Percentiles rank a stretch among this genome's conserved stretches.
These are phyloP conservation scores for Piromyces finnis DNA, from an alignment of 192 early-diverging fungal genomes.

Conservation along the genomic window DNA sequence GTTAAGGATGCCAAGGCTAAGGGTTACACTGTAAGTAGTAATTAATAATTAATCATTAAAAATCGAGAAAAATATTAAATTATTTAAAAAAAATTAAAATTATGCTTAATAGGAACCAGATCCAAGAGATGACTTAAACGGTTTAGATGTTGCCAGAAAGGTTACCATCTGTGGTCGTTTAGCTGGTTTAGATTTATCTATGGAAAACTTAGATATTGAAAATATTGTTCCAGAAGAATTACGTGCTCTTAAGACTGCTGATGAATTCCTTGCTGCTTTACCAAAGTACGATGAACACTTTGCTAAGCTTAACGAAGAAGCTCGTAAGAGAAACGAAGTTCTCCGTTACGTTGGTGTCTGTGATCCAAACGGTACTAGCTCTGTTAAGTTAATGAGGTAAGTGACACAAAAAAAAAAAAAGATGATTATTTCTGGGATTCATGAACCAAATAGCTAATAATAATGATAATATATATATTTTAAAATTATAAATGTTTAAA, in stretches of 20 bases:
- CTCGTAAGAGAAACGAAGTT: slow-evolving; percentile 49
- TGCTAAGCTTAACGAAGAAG: slow-evolving; percentile 57
- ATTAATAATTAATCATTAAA: not conserved
- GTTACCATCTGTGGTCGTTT: slow-evolving; percentile 73
- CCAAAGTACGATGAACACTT: slow-evolving; percentile 80
- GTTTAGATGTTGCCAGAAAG: slow-evolving; percentile 98
- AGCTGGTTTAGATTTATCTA: slow-evolving; percentile 58
- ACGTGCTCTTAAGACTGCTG: slow-evolving; percentile 42
- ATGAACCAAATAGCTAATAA: not conserved
- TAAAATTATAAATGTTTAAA: too few species aligned
- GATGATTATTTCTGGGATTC: not conserved
- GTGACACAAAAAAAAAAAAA: not conserved
- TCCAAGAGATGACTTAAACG: slow-evolving; percentile 95
- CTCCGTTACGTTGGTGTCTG: slow-evolving; percentile 86
- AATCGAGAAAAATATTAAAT: too few species aligned
- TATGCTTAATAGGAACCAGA: slow-evolving; percentile 59
- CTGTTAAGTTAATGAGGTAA: slow-evolving; percentile 59
- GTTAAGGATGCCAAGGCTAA: slow-evolving; percentile 76
- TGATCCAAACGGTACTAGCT: slow-evolving; percentile 49
- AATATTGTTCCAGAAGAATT: slow-evolving; percentile 90
- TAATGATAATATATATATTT: too few species aligned
- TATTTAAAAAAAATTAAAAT: too few species aligned
- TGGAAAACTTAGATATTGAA: slow-evolving; percentile 69
- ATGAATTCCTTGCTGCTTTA: slow-evolving; percentile 70
- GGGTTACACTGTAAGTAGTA: slow-evolving; percentile 66